Percentiles rank a stretch among this genome's conserved stretches.
Evolutionary conservation across 208 protist genomes (phyloP).

Genomic region (Herpetomonas tarakana): DNA sequence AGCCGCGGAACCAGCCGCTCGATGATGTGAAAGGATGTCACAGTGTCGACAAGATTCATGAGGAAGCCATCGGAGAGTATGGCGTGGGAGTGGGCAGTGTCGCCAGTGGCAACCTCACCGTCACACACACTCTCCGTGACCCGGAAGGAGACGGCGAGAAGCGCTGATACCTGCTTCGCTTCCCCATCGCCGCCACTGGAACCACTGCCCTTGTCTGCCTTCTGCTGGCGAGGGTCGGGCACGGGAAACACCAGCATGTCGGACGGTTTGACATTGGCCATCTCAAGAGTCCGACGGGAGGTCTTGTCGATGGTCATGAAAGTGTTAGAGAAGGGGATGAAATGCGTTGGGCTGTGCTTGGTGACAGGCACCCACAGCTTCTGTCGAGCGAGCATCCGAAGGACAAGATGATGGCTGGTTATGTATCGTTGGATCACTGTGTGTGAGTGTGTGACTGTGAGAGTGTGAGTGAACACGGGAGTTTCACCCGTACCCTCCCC

Average conservation of each 20-base stretch:
- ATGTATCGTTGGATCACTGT: too few species aligned
- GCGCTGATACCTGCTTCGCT: neutral
- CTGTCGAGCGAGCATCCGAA: neutral
- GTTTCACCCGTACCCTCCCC: too few species aligned
- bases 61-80: conserved; percentile 9
- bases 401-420: too few species aligned
- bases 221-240: neutral
- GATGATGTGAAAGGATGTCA: conserved; percentile 58
- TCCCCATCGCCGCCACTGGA: too few species aligned
- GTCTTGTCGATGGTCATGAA: neutral
- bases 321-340: neutral
- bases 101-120: neutral
- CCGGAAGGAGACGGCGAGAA: neutral
- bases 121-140: neutral
- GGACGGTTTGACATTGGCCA: neutral
- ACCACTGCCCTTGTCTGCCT: too few species aligned
- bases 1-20: conserved; percentile 21
- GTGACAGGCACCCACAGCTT: neutral
- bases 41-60: conserved; percentile 30
- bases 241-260: neutral
- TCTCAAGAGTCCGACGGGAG: neutral
- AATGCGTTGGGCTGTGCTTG: neutral
- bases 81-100: neutral
- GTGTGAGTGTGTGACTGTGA: too few species aligned
- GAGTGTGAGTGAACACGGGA: too few species aligned